Base-by-base conservation (phyloP, 1,284 basidiomycete species). In the Caloboletus firmus region DNA sequence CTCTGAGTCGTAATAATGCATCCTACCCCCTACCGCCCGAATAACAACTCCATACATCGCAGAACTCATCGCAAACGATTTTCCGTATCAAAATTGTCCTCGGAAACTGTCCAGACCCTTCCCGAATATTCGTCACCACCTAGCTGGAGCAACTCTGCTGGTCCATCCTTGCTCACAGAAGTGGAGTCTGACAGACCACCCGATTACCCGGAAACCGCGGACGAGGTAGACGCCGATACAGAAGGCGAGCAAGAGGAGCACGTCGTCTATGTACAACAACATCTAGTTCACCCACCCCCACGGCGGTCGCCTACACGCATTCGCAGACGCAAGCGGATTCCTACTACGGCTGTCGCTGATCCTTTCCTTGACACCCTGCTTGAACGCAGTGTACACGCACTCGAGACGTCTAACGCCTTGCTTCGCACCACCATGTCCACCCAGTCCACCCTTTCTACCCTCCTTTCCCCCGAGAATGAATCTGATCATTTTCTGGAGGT, bases 371-470 rank as follows among this genome's bases (percentile, higher is more conserved):
- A 91, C 69, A 79, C 84, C n/a, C 75, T 92, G 15, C 77, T 92
- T 4, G 87, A 83, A 58, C 81, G 89, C 57, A 90, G 87, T 59
- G 86, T 92, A 17, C 83, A 89, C 70, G 90, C 90, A 5, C 76
- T 92, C 10, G 90, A 92, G 67, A 83, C 90, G 76, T 91, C 89
- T 9, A 92, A 92, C 58, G 78, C 82, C 5, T 75, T 92, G 18
- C 74, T 91, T 35, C 84, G 87, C 62, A 83, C 82, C 8, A 87
- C 86, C 31, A 85, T 90, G 63, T 80, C 83, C 32, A 85, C 88
- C 0, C 81, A 87, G 57, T 76, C 81, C 24, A 81, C 77, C 51
- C 74, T 87, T n/a, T 79, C 80, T 13, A 73, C 74, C 6, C 71
- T 82, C 30, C 68, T 76, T 18, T 70, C 70, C n/a, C 59, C 71